These are phyloP conservation scores for Geranium brycei DNA, from an alignment of 345 rosid species.

Conservation along the genomic window DNA sequence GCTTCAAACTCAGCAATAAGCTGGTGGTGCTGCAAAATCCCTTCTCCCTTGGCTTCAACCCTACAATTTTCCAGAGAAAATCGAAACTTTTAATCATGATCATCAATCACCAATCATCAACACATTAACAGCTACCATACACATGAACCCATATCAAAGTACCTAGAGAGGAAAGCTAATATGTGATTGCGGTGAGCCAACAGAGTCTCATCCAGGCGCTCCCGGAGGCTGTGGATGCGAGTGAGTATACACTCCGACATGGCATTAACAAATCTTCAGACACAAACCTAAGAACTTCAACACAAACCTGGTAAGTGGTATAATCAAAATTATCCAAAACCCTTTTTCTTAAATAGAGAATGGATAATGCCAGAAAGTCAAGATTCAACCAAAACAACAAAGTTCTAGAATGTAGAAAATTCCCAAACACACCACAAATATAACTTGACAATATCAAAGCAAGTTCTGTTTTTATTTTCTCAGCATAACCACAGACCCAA, in stretches of 20 bases:
- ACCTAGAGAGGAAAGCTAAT: conserved; percentile 65
- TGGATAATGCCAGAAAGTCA: conserved; percentile 11
- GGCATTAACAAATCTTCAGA: conserved; percentile 10
- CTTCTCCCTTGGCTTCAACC: conserved; percentile 66
- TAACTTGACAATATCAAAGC: too few relatives aligned
- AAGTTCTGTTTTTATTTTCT: too few relatives aligned
- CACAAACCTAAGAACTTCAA: conserved; percentile 4
- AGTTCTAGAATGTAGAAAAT: conserved; percentile 14
- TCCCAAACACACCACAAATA: too few relatives aligned
- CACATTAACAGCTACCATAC: background rate
- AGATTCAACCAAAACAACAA: conserved; percentile 7
- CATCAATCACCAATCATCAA: background rate
- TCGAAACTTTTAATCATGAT: too few relatives aligned
- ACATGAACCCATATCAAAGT: background rate
- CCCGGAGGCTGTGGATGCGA: conserved; percentile 56
- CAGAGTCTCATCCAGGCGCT: conserved; percentile 70
- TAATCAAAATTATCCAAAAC: background rate
- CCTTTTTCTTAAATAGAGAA: conserved; percentile 5
- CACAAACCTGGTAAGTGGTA: background rate
- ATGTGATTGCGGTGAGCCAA: conserved; percentile 49
- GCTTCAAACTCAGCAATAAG: conserved; percentile 69
- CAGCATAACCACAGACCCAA: too few relatives aligned
- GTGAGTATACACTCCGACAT: conserved; percentile 46
- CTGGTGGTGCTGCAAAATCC: conserved; percentile 68
- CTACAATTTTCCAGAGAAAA: conserved; percentile 18